Conservation (phyloP, 345 rosid species). For the Camelina laxa region DNA sequence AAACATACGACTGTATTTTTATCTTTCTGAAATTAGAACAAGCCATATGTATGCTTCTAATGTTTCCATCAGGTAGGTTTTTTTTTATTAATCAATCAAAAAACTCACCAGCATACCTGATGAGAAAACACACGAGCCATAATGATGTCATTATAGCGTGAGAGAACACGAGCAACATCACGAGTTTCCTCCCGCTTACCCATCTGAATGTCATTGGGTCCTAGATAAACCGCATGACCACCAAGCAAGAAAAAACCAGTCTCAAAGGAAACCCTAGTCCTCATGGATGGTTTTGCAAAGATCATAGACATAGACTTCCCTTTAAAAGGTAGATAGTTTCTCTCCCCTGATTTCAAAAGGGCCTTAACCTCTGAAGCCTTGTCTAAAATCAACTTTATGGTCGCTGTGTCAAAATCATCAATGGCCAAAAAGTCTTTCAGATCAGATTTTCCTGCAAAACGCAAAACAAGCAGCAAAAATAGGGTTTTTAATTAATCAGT, state of each 20-base stretch:
- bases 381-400: conserved; percentile 69
- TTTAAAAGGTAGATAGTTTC: conserved; percentile 74
- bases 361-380: conserved; percentile 86
- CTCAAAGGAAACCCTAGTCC: conserved; percentile 96
- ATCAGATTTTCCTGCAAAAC: conserved; percentile 51
- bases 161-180: conserved; percentile 92
- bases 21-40: neutral
- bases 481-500: too few relatives aligned
- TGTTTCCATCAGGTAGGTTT: too few relatives aligned
- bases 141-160: conserved; percentile 84
- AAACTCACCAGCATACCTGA: conserved; percentile 94
- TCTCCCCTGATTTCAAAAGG: conserved; percentile 82
- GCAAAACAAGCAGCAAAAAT: neutral
- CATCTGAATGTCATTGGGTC: conserved; percentile 95
- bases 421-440: conserved; percentile 80
- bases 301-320: conserved; percentile 98
- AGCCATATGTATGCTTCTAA: neutral
- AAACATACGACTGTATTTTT: neutral
- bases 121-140: conserved; percentile 98
- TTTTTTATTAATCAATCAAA: conserved; percentile 13
- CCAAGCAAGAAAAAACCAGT: conserved; percentile 94
- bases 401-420: conserved; percentile 81
- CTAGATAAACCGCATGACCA: conserved; percentile 92
- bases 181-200: conserved; percentile 96
- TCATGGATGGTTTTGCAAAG: conserved; percentile 97